Base-by-base conservation (phyloP, 1,284 basidiomycete species). In the Microbotryum scabiosae region DNA sequence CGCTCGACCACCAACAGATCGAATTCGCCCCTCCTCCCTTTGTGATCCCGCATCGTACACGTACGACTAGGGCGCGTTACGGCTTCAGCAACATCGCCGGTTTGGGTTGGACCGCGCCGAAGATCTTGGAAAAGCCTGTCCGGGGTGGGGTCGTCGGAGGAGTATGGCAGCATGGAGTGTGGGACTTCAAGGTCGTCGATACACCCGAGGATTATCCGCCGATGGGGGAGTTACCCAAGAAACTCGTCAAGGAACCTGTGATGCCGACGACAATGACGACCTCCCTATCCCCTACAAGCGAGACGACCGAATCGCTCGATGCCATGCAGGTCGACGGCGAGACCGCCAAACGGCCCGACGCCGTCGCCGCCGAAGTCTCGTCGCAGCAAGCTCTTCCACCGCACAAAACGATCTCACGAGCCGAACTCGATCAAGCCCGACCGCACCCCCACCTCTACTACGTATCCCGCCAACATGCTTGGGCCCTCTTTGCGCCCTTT, bases 381-480 rank as follows among this genome's bases (percentile, higher is more conserved):
- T 21, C 5, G n/a, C 30, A 14, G 1, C 45, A 6, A 25, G 48
- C 18, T 14, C 32, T 44, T 26, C 43, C 32, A 5, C 20, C 48
- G 14, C 65, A 58, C 49, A 47, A 21, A 9, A 67, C 65, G 32
- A 30, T 58, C 47, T 46, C 53, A 7, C 23, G n/a, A 28, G 26
- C 7, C 10, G 65, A 67, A 25, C 63, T 67, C 47, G 25, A n/a
- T 1, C 5, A n/a, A 12, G 26, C 53, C 23, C 60, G 63, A 16
- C 65, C 65, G 5, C 63, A 67, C 49, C 63, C 56, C 2, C 20
- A 56, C 44, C 54, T 64, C 48, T 65, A 51, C 56, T 67, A 61
- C 63, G 62, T 58, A 41, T 54, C 30, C 28, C 0, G 9, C 8
- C 62, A 60, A 18, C 53, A 59, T 26, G 52, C 58, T 18, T 67